Conservation (phyloP, 2,329 filamentous ascomycete genomes). For the Furcasterigmium sp. region DNA sequence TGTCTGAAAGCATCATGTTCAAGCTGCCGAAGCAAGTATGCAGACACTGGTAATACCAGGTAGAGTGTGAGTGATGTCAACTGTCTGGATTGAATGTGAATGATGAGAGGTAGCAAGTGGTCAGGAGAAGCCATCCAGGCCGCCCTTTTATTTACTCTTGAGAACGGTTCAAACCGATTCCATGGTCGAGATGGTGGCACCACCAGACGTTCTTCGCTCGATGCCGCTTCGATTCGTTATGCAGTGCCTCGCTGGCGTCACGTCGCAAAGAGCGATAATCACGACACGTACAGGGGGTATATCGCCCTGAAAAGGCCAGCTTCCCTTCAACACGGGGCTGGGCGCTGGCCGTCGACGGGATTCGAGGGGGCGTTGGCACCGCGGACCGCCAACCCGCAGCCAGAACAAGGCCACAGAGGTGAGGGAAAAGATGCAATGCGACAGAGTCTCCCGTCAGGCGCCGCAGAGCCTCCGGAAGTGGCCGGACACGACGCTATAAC, state of each 20-base stretch:
- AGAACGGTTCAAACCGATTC: background rate
- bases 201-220: background rate
- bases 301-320: background rate
- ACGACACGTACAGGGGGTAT: background rate
- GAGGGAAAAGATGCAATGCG: background rate
- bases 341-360: background rate
- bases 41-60: background rate
- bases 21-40: background rate
- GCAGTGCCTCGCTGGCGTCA: slow-evolving; percentile 1
- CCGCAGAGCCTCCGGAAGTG: background rate
- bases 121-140: background rate
- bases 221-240: background rate
- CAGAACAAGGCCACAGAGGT: background rate
- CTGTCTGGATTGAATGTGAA: background rate
- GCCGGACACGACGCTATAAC: background rate
- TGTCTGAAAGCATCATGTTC: background rate
- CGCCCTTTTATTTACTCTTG: background rate
- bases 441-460: background rate
- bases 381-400: background rate
- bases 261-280: background rate
- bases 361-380: background rate
- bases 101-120: background rate
- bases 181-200: background rate
- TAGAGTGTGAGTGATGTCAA: background rate
- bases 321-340: background rate